Base-by-base conservation (phyloP, 805 yeast species). In the Vanderwaltozyma verrucispora region DNA sequence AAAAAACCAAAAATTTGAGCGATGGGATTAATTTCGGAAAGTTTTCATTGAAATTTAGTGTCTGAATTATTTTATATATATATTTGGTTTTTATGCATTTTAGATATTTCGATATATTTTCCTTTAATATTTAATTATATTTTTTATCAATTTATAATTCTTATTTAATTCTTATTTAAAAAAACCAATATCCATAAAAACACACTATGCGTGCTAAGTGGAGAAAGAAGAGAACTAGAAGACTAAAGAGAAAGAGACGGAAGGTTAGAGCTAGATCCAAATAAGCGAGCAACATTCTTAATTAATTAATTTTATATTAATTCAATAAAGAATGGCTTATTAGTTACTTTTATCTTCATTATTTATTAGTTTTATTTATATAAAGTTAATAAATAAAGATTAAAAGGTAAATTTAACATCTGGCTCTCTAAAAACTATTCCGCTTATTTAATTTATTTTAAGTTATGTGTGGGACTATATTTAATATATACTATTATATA, bases 191-290 rank as follows among this genome's bases (percentile, higher is more conserved):
- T 33, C 36, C 36, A 33, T 33, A 27, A 25, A 30, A 35, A 32
- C 38, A 30, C 39, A 34, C 30, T 36, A 83, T 83, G 94, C 82
- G 94, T 80, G 80, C 83, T 75, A 88, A 88, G 83, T 88, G 96
- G 97, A 89, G 96, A 84, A 89, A 89, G 84, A 89, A 89, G 95
- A 89, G 97, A 88, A 94, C 83, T 73, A 88, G 97, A 85, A 86
- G 97, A 85, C 84, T 89, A 69, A 89, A 89, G 85, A 86, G 96
- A 80, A 89, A 89, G 95, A 85, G 97, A 83, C 96, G 97, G 96
- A 89, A 89, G 95, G 96, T 89, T 66, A 86, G 97, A 85, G 97
- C 97, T 75, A 87, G 97, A 85, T 85, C 95, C 78, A 84, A 84
- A 80, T 84, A 82, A 82, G 76, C 83, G 81, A 64, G 61, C 30